Base-by-base conservation (phyloP, 805 yeast genomes). In the Teunomyces kruisii region DNA sequence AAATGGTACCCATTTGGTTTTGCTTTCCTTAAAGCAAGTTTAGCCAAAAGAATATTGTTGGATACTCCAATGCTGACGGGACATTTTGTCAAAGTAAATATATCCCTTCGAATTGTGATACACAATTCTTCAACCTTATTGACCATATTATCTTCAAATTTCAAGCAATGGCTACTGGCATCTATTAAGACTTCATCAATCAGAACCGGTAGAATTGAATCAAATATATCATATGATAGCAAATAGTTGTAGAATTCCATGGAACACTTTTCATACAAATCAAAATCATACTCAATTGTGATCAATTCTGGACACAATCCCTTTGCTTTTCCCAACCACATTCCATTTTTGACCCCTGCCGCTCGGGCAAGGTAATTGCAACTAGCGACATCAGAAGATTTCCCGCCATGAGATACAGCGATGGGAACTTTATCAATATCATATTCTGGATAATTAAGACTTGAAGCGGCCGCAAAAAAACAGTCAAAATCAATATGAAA, bases 401-500 rank as follows among this genome's bases (percentile, higher is more conserved):
- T 58, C 1, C 79, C 79, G 5, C 84, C 84, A 55, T 80, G 83
- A 0, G 84, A 74, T 70, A 71, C 96, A 68, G 65, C 92, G 64
- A 58, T 84, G 70, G 75, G 84, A 64, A 53, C 68, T 47, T 36
- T 73, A 29, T 54, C 64, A 48, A 79, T 74, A 47, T 79, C 79
- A 13, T 84, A 58, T 2, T 80, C 72, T 0, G 86, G 84, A 33
- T 72, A 68, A 12, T 66, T 71, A 44, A 82, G 65, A 2, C 88
- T 78, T 0, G 97, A 86, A 0, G 86, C 97, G 0, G 95, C 77
- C 2, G 91, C 97, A 65, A 92, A 92, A 57, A 94, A 92, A 52
- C 96, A 89, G 62, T 92, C 99, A 62, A 90, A 92, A 61, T 92
- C 99, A 28, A 92, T 75, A 61, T 92, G 97, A 44, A 91, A 59